These are phyloP conservation scores for Olyra latifolia DNA, from an alignment of 176 grass and related monocot species.

Conservation along the genomic window DNA sequence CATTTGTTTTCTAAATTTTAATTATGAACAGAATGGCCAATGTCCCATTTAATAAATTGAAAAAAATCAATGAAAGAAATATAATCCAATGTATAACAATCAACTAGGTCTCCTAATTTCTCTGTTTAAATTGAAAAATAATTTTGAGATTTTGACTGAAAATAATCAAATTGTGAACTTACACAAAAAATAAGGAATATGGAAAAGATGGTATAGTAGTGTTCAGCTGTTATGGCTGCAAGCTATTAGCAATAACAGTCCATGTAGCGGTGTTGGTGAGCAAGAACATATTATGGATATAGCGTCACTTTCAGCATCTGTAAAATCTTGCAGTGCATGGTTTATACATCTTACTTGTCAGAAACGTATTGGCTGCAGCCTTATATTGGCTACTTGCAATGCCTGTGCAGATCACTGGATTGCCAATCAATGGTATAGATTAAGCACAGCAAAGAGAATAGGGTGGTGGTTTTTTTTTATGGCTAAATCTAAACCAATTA, in stretches of 20 bases:
- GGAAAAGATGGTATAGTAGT: too few species aligned
- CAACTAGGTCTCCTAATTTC: background rate
- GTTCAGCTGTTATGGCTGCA: too few species aligned
- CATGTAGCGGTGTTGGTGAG: too few species aligned
- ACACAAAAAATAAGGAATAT: background rate
- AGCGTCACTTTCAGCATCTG: too few species aligned
- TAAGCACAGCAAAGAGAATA: background rate
- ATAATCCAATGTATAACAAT: background rate
- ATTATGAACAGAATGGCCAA: background rate
- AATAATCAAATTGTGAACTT: background rate
- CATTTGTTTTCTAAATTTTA: background rate
- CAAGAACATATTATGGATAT: too few species aligned
- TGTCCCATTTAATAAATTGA: background rate
- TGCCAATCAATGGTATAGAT: background rate
- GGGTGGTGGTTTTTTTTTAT: background rate
- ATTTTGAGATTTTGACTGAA: background rate
- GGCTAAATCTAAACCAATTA: background rate
- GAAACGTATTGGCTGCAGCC: background rate
- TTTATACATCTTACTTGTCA: background rate
- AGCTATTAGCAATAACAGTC: too few species aligned
- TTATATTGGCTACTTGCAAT: background rate
- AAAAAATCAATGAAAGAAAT: background rate
- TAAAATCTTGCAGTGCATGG: too few species aligned
- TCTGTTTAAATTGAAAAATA: background rate
- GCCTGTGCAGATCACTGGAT: background rate